Base-by-base conservation (phyloP, 192 early-diverging fungal genomes). In the Dissophora globulifera region DNA sequence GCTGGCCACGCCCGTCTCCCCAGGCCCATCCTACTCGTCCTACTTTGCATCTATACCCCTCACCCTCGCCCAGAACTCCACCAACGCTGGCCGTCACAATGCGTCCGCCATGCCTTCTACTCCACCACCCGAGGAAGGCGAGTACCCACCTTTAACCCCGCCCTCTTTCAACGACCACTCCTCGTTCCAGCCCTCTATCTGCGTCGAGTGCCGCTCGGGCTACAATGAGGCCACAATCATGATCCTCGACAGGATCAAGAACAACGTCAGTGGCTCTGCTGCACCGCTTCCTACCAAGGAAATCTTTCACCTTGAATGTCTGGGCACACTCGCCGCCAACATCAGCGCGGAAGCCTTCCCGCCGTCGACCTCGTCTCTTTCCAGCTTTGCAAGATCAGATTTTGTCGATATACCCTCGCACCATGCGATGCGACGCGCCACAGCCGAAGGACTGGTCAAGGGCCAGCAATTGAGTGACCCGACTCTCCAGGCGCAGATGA, bases 1-100 rank as follows among this genome's bases (percentile, higher is more conserved):
- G 8, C 51, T 76, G 7, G 72, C 63, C 2, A 60, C 72, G 9
- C 72, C 72, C 17, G 62, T 76, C 22, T 55, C 72, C 8, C 72
- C 72, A 1, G 57, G 72, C 0, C 41, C 72, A 8, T 66, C 62
- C 3, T 54, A 50, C 38, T 40, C 63, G 8, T 76, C 72, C 25
- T 76, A 76, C 63, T 76, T 76, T 43, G n/a, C 63, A 0, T 76
- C 62, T 60, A 67, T 76, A 61, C 51, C 72, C 58, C 43, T 48
- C 43, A 27, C 51, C 3, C 22, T 50, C 9, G 47, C 63, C 8
- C 49, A 60, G 25, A 29, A 42, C 13, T 12, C 42, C 3, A 22
- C 66, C 22, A n/a, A 15, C 57, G 11, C 10, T 29, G n/a, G 30
- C 25, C 13, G n/a, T 4, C 22, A n/a, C n/a, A 55, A 26, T 40